Base-by-base conservation (phyloP, 192 early-diverging fungal genomes). In the Backusella mclennaniae region DNA sequence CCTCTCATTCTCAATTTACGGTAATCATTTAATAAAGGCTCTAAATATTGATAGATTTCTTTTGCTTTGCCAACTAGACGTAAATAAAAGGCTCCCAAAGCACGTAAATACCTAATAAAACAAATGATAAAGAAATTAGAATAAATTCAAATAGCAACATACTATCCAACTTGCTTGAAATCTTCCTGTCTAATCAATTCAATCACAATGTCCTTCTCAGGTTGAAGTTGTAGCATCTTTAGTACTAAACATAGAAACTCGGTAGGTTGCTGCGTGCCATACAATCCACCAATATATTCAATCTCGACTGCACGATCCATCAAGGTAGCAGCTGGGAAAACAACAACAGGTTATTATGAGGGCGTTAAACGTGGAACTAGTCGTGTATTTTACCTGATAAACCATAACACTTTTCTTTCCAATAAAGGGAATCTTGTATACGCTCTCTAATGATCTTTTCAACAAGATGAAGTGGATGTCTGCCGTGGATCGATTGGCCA, bases 351-450 rank as follows among this genome's bases (percentile, higher is more conserved):
- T 67, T 29, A 66, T 44, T 74, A 26, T 9, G 38, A 66, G 12
- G n/a, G 46, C 46, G 15, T 21, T 6, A 49, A 49, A 39, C 14
- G 11, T 31, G 9, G 29, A 8, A 2, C 4, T 66, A 17, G 3
- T 11, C 52, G 1, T 42, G n/a, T 6, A 0, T 38, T 33, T 71
- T 84, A 93, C 92, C 87, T 59, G 94, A 96, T 21, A 99, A 86
- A 0, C 92, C 96, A 87, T 98, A 99, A 84, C 96, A 97, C 31
- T 93, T 89, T 73, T 98, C 95, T 77, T 99, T 99, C 97, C 96
- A 99, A 84, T 97, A 99, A 3, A 93, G 82, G 39, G 91, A 94
- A 73, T 98, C 95, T 80, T 94, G 95, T 67, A 98, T 98, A 39
- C 96, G 90, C 49, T 90, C 85, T 39, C 96, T 89, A 66, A 95